Percentiles rank a stretch among this genome's conserved stretches.
These are phyloP conservation scores for Irpex sp. DNA, from an alignment of 1,284 basidiomycete genomes.

Conservation along the genomic window DNA sequence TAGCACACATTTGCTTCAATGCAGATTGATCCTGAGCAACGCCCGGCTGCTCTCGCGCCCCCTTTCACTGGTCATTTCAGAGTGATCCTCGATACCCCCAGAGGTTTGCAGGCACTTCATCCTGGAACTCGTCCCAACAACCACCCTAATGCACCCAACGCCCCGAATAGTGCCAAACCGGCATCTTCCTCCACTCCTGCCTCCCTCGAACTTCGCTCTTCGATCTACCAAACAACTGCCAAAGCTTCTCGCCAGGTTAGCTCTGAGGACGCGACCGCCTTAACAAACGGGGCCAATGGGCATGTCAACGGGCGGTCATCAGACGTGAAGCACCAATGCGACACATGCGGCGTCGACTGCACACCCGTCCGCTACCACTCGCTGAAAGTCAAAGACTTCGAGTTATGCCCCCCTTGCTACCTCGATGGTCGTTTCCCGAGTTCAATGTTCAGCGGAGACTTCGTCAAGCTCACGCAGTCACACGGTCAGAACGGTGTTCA, in stretches of 20 bases:
- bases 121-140: conserved; percentile 73
- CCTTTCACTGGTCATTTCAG: conserved; percentile 99
- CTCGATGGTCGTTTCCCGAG: conserved; percentile 95
- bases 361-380: conserved; percentile 89
- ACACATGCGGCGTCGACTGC: conserved; percentile 95
- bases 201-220: conserved; percentile 80
- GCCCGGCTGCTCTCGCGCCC: conserved; percentile 91
- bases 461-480: conserved; percentile 80
- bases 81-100: conserved; percentile 94
- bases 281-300: conserved; percentile 56
- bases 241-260: conserved; percentile 74
- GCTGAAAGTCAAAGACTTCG: conserved; percentile 89
- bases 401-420: conserved; percentile 89
- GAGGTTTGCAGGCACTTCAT: conserved; percentile 93
- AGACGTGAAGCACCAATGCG: conserved; percentile 71
- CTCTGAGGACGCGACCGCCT: conserved; percentile 58
- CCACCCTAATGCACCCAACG: conserved; percentile 37
- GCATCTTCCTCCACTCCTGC: conserved; percentile 51
- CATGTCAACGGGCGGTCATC: conserved; percentile 38
- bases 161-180: conserved; percentile 50
- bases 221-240: conserved; percentile 85
- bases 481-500: conserved; percentile 32
- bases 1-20: conserved; percentile 18
- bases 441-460: conserved; percentile 96
- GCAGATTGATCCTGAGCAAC: conserved; percentile 95